Base-by-base conservation (phyloP, 1,284 basidiomycete species). In the Flammula alnicola region DNA sequence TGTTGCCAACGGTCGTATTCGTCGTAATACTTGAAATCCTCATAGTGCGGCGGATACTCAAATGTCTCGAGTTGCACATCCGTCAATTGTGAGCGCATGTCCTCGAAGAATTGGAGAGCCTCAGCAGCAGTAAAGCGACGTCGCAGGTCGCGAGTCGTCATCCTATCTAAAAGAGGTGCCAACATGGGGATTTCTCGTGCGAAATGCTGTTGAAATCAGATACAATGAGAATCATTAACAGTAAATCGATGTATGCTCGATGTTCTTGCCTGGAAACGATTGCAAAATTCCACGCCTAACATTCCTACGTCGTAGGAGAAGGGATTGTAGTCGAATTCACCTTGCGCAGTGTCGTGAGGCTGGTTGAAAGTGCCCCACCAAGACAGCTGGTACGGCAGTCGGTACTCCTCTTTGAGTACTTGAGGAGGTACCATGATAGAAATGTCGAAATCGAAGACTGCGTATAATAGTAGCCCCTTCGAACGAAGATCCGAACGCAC, bases 291-390 rank as follows among this genome's bases (percentile, higher is more conserved):
- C 2, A 51, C 26, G 0, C 65, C 64, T 3, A 67, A 25, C 11
- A 44, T 45, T 4, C 52, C 58, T 9, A 67, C 63, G 27, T 67
- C 64, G 19, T 54, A 63, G 0, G 57, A 53, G 33, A 67, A 65
- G 0, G 65, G 64, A 33, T 64, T 56, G 36, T 59, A 66, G 39
- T 64, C 61, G 23, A 58, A 48, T 52, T 67, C 62, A 0, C 64
- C 63, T 37, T 63, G 60, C 4, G 20, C 23, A 16, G 55, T 57
- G 48, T 64, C 64, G 7, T 39, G 22, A 1, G 52, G 51, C 29
- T 23, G 20, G 19, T 37, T 47, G 14, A 16, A 39, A 1, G 44
- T 23, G 7, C 51, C 59, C 40, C 36, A 17, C 22, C 51, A 53
- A 9, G 57, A 54, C 27, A 41, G 43, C n/a, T 47, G 22, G 29